Base-by-base conservation (phyloP, 1,139 yeast species). In the Tardiomyces blankii region DNA sequence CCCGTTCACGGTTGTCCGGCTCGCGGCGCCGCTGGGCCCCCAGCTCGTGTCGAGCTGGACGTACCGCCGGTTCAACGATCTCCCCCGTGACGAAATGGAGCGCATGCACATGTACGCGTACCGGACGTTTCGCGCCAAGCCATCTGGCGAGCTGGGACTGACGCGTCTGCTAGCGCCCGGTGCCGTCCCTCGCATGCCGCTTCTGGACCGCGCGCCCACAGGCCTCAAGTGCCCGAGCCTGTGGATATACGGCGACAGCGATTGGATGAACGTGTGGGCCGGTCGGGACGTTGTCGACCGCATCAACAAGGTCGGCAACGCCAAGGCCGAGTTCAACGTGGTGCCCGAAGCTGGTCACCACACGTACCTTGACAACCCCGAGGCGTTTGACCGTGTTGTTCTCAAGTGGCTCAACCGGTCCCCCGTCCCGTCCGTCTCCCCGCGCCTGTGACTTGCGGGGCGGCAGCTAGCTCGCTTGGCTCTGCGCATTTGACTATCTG, bases 191-290 rank as follows among this genome's bases (percentile, higher is more conserved):
- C 76, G 80, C 46, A 74, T 77, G 65, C 95, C 96, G 1, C 69
- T 88, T 46, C 66, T 75, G 52, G 94, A 87, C 59, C 75, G 84
- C 49, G 66, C 82, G 40, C 55, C 61, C 1, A 53, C 60, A 1
- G 57, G 76, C 32, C 58, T 66, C 38, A n/a, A 35, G n/a, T 70
- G 71, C 25, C 75, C 76, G 32, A 68, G 75, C 16, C 60, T 77
- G 2, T 71, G 88, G 64, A 62, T 86, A 42, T 88, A 87, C 60
- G 96, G 96, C 0, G 80, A 82, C 52, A 77, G 72, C 52, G 96
- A 88, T 60, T 88, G 91, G 75, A 88, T 88, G 96, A 82, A 84
- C 59, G 67, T 74, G 1, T 75, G 73, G 41, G 91, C 93, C 0
- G 96, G 95, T 0, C 55, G 64, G 11, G 73, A 74, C 46, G 77